Percentiles rank a stretch among this genome's conserved stretches.
phyloP scores from a whole-genome alignment of 768 basidiomycete genomes.

The Ramaria rubella region DNA sequence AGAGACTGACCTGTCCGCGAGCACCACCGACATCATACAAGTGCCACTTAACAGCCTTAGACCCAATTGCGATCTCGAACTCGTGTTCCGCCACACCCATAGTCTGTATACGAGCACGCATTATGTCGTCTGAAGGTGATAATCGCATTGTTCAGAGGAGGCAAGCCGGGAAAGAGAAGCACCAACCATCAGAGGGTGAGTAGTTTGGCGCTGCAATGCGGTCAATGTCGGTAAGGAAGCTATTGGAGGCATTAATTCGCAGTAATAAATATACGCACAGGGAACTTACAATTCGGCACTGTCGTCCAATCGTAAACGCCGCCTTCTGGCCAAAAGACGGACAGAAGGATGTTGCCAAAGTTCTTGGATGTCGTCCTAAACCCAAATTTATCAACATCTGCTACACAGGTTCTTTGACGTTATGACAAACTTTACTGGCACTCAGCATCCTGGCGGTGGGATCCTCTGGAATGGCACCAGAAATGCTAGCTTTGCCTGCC shows the following conservation, averaged over 20 bases:
- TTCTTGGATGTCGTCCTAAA: constrained; percentile 51
- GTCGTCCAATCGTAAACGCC: constrained; percentile 74
- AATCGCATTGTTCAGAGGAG: neutral
- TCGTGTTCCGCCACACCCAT: constrained; percentile 84
- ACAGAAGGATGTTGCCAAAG: constrained; percentile 73
- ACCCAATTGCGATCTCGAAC: constrained; percentile 71
- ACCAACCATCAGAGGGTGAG: constrained; percentile 64
- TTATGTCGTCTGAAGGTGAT: constrained; percentile 61
- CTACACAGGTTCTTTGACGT: neutral
- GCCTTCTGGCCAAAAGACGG: constrained; percentile 55
- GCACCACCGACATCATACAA: constrained; percentile 69
- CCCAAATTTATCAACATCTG: neutral
- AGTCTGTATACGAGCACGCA: constrained; percentile 85
- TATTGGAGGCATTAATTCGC: constrained; percentile 22
- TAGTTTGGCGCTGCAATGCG: constrained; percentile 67
- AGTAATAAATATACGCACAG: neutral
- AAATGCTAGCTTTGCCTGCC: neutral
- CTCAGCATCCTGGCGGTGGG: constrained; percentile 35
- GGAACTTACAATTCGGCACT: constrained; percentile 85
- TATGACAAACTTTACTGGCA: constrained; percentile 30
- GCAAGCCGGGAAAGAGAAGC: constrained; percentile 21
- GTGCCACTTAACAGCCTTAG: constrained; percentile 69
- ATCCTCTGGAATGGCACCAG: neutral
- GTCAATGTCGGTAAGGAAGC: constrained; percentile 68
- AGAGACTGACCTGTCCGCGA: constrained; percentile 40